Conservation (phyloP, 2,329 filamentous ascomycete genomes). For the Drechslerella coelobrocha region DNA sequence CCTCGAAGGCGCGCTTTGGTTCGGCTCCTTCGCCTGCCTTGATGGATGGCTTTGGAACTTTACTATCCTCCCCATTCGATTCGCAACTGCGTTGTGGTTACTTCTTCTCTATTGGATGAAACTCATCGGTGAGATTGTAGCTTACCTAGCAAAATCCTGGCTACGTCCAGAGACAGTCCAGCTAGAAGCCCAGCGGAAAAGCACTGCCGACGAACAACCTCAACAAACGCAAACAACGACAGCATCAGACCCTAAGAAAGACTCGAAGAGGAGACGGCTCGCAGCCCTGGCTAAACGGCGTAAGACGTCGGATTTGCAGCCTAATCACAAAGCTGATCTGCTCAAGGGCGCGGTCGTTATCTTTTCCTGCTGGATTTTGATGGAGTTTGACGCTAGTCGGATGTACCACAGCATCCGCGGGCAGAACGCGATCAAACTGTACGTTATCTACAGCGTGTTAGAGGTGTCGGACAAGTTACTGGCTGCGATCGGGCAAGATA, state of each 20-base stretch:
- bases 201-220: slow-evolving; percentile 23
- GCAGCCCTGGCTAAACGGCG: slow-evolving; percentile 50
- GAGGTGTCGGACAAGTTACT: slow-evolving; percentile 90
- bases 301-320: slow-evolving; percentile 77
- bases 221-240: slow-evolving; percentile 14
- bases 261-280: slow-evolving; percentile 70
- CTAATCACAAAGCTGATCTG: slow-evolving; percentile 93
- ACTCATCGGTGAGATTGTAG: slow-evolving; percentile 63
- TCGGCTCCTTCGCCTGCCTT: slow-evolving; percentile 87
- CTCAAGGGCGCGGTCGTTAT: slow-evolving; percentile 89
- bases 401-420: slow-evolving; percentile 99
- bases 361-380: slow-evolving; percentile 80
- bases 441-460: slow-evolving; percentile 97
- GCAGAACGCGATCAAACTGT: slow-evolving; percentile 95
- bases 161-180: slow-evolving; percentile 39
- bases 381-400: slow-evolving; percentile 90
- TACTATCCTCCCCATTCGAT: slow-evolving; percentile 89
- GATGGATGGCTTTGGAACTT: slow-evolving; percentile 97
- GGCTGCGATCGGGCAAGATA: slow-evolving; percentile 90
- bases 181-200: slow-evolving; percentile 30
- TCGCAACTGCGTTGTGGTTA: slow-evolving; percentile 78
- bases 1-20: slow-evolving; percentile 82
- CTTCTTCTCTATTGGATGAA: slow-evolving; percentile 79
- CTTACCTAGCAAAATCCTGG: slow-evolving; percentile 48
- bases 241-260: slow-evolving; percentile 67